A percentile compares a stretch with the other conserved stretches of the same genome.
These are phyloP conservation scores for Primulina huaijiensis DNA, from an alignment of 257 asterid species.

Conservation along the genomic window DNA sequence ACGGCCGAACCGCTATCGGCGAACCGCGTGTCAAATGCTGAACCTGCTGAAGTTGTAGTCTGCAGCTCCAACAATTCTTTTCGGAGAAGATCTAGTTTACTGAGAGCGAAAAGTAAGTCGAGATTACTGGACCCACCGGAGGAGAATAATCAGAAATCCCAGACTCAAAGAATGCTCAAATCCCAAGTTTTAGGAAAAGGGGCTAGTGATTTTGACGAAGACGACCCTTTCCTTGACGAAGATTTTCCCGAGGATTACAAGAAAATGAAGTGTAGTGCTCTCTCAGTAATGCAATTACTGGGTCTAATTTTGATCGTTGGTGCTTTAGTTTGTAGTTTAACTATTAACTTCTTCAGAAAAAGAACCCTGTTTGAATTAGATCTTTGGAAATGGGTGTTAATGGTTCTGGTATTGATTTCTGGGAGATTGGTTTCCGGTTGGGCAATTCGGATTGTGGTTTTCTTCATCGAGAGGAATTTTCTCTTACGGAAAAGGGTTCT, in stretches of 20 bases:
- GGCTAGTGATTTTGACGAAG: constrained; percentile 45
- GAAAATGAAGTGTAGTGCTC: constrained; percentile 36
- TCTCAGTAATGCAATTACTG: constrained; percentile 40
- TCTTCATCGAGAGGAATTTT: constrained; percentile 48
- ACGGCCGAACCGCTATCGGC: constrained; percentile 30
- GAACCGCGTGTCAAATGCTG: constrained; percentile 52
- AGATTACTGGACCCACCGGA: constrained; percentile 45
- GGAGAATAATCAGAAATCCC: constrained; percentile 34
- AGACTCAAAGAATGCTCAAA: constrained; percentile 28
- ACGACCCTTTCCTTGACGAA: constrained; percentile 57
- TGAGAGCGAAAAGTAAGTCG: constrained; percentile 35
- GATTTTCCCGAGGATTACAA: constrained; percentile 54
- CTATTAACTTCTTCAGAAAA: constrained; percentile 26
- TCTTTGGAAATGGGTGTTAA: constrained; percentile 56
- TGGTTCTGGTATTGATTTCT: constrained; percentile 47
- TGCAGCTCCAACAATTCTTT: constrained; percentile 45
- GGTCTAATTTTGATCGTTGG: constrained; percentile 44
- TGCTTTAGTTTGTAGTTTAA: constrained; percentile 39
- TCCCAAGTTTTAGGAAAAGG: constrained; percentile 36
- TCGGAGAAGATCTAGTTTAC: constrained; percentile 33
- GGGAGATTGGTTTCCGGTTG: constrained; percentile 60
- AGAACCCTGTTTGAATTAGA: constrained; percentile 33
- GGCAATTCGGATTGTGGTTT: constrained; percentile 45
- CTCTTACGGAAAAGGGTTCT: constrained; percentile 47
- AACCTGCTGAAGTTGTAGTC: constrained; percentile 41